Base-by-base conservation (phyloP, 257 asterid species). In the Mitragyna speciosa region DNA sequence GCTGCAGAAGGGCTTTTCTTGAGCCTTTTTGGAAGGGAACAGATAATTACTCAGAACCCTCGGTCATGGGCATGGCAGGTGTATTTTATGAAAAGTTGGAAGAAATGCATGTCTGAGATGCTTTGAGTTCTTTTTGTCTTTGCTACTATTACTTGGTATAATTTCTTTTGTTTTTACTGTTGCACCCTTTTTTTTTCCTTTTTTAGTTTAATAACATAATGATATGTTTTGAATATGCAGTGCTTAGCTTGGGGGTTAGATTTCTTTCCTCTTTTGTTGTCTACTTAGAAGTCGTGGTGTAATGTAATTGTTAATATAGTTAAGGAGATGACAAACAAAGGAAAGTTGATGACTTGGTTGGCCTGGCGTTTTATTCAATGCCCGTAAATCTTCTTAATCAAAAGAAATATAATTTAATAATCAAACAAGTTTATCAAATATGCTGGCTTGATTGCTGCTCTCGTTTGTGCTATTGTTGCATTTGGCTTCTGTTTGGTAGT, bases 1-100 rank as follows among this genome's bases (percentile, higher is more conserved):
- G 86, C 91, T 91, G 70, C 87, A 86, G 33, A 91, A 89, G 84
- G 89, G 94, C n/a, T 89, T 94, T 78, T 90, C 93, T 79, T 91
- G 91, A 91, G 85, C 87, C 76, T 39, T 72, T 12, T 26, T 64
- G 4, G 28, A 33, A 12, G 70, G 47, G 14, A 30, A 69, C 12
- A 26, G 41, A 47, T 47, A 68, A 36, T 33, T 73, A 73, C 79
- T 74, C 75, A 28, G n/a, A 78, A 66, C 63, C 48, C 72, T 72
- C 76, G n/a, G 83, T 80, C 78, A 69, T 59, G 41, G 41, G 41
- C 74, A 48, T 39, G 78, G 67, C 51, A 43, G 72, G 66, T 59
- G 52, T 72, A 73, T 36, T 36, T 36, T 36, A 36, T 47, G 77
- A 39, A 59, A 11, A 30, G 9, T 63, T 71, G 73, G 52, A 59